These are phyloP conservation scores for Metschnikowia koreensis DNA, from an alignment of 805 yeast species.

Conservation along the genomic window DNA sequence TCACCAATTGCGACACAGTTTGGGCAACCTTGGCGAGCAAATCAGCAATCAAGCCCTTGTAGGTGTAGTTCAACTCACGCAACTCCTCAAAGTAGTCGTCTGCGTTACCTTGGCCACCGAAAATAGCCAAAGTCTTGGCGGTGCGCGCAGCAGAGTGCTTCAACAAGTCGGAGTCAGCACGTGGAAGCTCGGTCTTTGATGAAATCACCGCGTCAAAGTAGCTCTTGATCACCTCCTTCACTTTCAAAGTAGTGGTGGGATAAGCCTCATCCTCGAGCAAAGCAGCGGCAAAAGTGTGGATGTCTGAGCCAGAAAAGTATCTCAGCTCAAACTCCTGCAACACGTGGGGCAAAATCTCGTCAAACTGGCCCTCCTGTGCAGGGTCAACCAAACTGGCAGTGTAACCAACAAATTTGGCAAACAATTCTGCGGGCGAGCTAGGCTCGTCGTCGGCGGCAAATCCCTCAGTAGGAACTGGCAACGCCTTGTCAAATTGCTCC, in stretches of 20 bases:
- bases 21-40: conserved; percentile 69
- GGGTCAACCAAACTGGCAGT: conserved; percentile 50
- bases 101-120: conserved; percentile 99
- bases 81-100: conserved; percentile 97
- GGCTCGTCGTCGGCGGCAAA: conserved; percentile 88
- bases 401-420: conserved; percentile 80
- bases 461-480: conserved; percentile 81
- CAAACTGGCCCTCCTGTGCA: conserved; percentile 54
- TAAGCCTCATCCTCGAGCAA: conserved; percentile 53
- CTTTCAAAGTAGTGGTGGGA: conserved; percentile 70
- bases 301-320: conserved; percentile 63
- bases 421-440: conserved; percentile 76
- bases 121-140: conserved; percentile 76
- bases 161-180: conserved; percentile 49
- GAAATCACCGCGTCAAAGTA: conserved; percentile 52
- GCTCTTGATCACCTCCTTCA: conserved; percentile 70
- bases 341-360: conserved; percentile 66
- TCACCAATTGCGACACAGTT: conserved; percentile 64
- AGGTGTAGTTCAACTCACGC: conserved; percentile 75
- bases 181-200: conserved; percentile 25
- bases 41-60: conserved; percentile 71
- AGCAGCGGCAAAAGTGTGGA: conserved; percentile 82
- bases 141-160: conserved; percentile 55
- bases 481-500: conserved; percentile 74
- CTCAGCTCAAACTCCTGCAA: conserved; percentile 82